Evolutionary conservation across 116 monocot genomes (phyloP), one percentile per base, ranked within the genome.

Genomic region (Dioscorea cayenensis): DNA sequence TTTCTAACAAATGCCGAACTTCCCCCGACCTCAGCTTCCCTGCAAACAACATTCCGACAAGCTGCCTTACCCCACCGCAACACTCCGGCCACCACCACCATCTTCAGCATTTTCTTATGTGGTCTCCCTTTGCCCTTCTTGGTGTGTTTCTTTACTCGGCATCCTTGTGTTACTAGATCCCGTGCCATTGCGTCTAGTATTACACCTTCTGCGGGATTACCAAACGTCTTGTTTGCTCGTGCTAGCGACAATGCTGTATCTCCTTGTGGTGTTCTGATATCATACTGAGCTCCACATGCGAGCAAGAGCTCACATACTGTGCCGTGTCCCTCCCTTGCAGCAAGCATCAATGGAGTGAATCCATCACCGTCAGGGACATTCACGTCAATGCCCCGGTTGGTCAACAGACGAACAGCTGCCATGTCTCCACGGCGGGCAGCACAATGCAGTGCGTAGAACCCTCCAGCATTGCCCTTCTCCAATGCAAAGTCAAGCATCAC

Each of bases 401-500:
- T 62, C 20, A 96, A 38, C 28, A 75, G 80, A 14, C 78, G 81
- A n/a, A 80, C 84, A 6, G 92, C 89, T 0, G 83, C 80, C 18
- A 81, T 10, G 84, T 92, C 96, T 10, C 89, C 96, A 5, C 76
- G 83, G 13, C 90, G 75, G 1, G 96, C 79, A 0, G 96, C 96
- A 36, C 77, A 96, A 65, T 96, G 96, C 4, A 92, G 73, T 14
- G 92, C 92, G 38, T 80, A 80, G 80, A 92, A 92, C 11, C 85
- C 84, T n/a, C 76, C 85, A 0, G 87, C 61, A 19, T 20, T 62
- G 13, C 85, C 87, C 58, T 82, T 96, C 78, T 90, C 86, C 7
- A 92, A 71, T 1, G 92, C 84, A 55, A 84, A 84, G 70, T 92
- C 92, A 32, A 96, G 84, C 92, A 96, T 90, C 74, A 85, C 90